Conservation (phyloP, 371 early-diverging fungal genomes). For the Mortierella sp. region DNA sequence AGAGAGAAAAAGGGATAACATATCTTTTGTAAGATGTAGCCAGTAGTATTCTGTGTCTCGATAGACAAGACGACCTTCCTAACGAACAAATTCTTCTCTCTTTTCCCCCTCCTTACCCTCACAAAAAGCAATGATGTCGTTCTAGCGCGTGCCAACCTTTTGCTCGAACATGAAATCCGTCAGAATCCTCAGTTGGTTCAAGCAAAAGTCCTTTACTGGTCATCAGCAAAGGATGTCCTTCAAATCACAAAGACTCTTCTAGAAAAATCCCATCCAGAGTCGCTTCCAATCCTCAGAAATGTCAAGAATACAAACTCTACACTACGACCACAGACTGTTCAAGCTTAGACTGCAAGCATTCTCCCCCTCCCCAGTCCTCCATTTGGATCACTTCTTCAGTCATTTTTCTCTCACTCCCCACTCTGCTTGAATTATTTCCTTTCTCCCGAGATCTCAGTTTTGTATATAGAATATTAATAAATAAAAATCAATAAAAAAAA, state of each 20-base stretch:
- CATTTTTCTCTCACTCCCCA: too few relatives aligned
- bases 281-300: neutral
- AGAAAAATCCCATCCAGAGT: too few relatives aligned
- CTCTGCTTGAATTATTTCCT: too few relatives aligned
- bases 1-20: neutral
- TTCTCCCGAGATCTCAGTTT: too few relatives aligned
- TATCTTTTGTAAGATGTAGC: neutral
- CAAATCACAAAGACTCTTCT: neutral
- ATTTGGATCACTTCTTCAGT: too few relatives aligned
- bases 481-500: too few relatives aligned
- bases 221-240: slow-evolving; percentile 8
- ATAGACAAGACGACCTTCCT: too few relatives aligned
- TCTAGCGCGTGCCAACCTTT: slow-evolving; percentile 7
- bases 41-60: too few relatives aligned
- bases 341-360: neutral
- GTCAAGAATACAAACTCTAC: neutral
- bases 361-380: too few relatives aligned
- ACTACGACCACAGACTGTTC: neutral
- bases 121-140: slow-evolving; percentile 3
- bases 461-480: too few relatives aligned
- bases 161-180: slow-evolving; percentile 10
- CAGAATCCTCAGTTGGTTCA: slow-evolving; percentile 4
- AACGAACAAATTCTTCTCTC: neutral
- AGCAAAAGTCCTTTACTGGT: slow-evolving; percentile 13
- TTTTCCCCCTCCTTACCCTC: neutral